These are phyloP conservation scores for Phytopythium litorale DNA, from an alignment of 352 stramenopile species.

Conservation along the genomic window DNA sequence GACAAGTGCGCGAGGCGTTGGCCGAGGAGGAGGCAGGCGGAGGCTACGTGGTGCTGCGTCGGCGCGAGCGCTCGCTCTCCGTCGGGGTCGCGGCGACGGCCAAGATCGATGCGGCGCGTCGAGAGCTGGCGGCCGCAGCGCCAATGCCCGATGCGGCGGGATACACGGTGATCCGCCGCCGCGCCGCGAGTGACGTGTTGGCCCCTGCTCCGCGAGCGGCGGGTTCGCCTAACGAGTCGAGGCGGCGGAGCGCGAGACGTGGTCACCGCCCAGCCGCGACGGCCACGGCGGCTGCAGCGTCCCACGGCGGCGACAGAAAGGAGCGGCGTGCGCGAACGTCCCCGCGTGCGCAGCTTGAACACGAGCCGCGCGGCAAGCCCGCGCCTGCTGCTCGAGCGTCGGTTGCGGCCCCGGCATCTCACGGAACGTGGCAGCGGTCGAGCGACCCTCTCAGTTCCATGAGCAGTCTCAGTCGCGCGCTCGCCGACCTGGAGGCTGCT, in stretches of 20 bases:
- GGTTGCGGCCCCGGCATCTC: constrained; percentile 7
- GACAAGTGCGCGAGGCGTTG: constrained; percentile 9
- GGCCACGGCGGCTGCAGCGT: constrained; percentile 2
- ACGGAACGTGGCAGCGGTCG: constrained; percentile 3
- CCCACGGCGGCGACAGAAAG: constrained; percentile 9
- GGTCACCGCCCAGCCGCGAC: constrained; percentile 10
- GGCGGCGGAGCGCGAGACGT: constrained; percentile 5
- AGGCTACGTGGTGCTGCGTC: constrained; percentile 6
- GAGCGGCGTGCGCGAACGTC: constrained; percentile 2
- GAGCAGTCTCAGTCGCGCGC: constrained; percentile 3
- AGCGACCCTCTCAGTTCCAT: constrained; percentile 14
- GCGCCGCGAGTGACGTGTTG: constrained; percentile 24
- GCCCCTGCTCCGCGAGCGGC: background rate
- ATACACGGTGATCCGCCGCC: constrained; percentile 52
- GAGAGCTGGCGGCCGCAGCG: background rate
- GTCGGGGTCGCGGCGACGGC: background rate
- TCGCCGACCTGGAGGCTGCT: background rate
- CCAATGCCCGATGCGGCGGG: constrained; percentile 34
- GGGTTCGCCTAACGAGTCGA: background rate
- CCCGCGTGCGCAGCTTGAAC: background rate
- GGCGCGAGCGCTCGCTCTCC: constrained; percentile 1
- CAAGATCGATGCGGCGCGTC: constrained; percentile 4
- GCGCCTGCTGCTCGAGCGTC: constrained; percentile 6
- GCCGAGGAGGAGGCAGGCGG: constrained; percentile 8
- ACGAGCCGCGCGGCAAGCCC: background rate